phyloP scores from a whole-genome alignment of 371 early-diverging fungal species.

The Mucor velutinosus region DNA sequence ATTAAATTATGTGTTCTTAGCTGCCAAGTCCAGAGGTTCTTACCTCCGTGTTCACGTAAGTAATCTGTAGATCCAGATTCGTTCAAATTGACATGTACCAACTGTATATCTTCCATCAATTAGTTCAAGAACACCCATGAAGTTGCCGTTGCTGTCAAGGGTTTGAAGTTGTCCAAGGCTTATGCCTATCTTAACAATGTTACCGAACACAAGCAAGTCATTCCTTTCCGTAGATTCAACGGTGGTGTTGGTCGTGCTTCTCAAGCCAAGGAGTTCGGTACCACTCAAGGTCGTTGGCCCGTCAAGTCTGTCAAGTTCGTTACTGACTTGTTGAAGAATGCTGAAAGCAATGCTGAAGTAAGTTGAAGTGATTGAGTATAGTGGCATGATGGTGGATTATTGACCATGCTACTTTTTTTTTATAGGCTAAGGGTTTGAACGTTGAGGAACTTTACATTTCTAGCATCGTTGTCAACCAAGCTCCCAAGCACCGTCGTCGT shows the following conservation, averaged over 20 bases:
- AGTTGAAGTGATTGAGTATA: neutral
- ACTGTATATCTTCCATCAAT: neutral
- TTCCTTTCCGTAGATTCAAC: constrained; percentile 97
- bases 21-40: constrained; percentile 93
- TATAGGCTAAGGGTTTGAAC: constrained; percentile 88
- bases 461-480: constrained; percentile 98
- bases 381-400: neutral
- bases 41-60: constrained; percentile 95
- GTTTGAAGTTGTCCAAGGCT: constrained; percentile 94
- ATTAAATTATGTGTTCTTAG: constrained; percentile 38
- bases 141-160: constrained; percentile 94
- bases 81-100: neutral
- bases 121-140: constrained; percentile 98
- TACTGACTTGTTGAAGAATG: constrained; percentile 92
- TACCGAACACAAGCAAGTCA: constrained; percentile 93
- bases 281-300: constrained; percentile 98
- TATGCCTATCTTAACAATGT: constrained; percentile 94
- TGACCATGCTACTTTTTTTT: neutral
- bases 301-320: constrained; percentile 93
- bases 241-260: constrained; percentile 97
- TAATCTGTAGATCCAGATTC: neutral
- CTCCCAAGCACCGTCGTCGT: constrained; percentile 98
- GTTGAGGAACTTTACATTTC: constrained; percentile 85
- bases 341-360: constrained; percentile 93
- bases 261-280: constrained; percentile 94